Evolutionary conservation across 176 grass and related monocot species (phyloP), one percentile per base, ranked within the genome.

Genomic region (Triticum dicoccoides): DNA sequence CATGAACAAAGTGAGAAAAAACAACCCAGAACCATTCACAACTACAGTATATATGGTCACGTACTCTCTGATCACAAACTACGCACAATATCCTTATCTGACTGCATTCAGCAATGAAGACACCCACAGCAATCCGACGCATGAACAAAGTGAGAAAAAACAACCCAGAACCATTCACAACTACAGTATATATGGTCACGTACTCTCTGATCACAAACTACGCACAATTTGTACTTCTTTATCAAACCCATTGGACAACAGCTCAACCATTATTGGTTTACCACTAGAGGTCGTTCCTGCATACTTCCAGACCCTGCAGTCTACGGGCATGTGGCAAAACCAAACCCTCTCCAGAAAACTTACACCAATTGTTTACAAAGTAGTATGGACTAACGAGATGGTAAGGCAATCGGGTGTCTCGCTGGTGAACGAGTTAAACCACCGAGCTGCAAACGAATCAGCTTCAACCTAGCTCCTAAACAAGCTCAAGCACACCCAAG

Each of bases 41-140:
- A 9, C 18, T 21, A 21, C 2, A 21, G 18, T 59, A 21, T 37
- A 64, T 73, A 17, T 14, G 1, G 5, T 83, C 30, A 37, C 8
- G 4, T 35, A 8, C 20, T 39, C 13, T 56, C 17, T 25, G 11
- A 83, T 39, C 51, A 63, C 30, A 66, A 35, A 52, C 23, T 7
- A 3, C 29, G 73, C n/a, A 78, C 24, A 25, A 25, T 25, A 87
- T 82, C 79, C 61, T n/a, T 56, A n/a, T 65, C 32, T 39, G 65
- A 82, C 70, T 76, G 49, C 30, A 69, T 66, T 82, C 14, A 76
- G 51, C 59, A 87, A 76, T 10, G 45, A 82, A 70, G 34, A 61
- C 54, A 18, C 21, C 13, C 49, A 45, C 63, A 8, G 73, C 27
- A 3, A 75, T 75, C 41, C 41, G 51, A 27, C 58, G 68, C 12